Evolutionary conservation across 371 early-diverging fungal species (phyloP).

Genomic region (Mortierella sp.): DNA sequence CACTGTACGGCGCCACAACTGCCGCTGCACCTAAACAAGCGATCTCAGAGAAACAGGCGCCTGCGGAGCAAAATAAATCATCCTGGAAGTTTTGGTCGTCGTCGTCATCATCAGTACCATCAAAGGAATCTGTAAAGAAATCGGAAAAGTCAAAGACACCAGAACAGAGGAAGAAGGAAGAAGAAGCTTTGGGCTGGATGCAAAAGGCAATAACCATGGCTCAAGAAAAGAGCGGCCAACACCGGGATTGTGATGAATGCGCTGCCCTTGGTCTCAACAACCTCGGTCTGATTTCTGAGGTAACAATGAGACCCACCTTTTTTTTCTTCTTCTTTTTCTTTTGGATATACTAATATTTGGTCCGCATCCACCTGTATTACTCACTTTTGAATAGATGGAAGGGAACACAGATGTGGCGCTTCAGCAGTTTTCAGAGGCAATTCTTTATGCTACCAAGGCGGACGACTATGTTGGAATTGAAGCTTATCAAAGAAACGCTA

Average conservation of each 20-base stretch:
- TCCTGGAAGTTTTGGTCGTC: slow-evolving; percentile 52
- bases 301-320: slow-evolving; percentile 5
- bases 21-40: background rate
- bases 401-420: slow-evolving; percentile 32
- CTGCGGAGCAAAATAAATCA: slow-evolving; percentile 23
- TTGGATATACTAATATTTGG: too few species aligned
- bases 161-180: slow-evolving; percentile 30
- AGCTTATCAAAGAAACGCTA: slow-evolving; percentile 32
- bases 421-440: slow-evolving; percentile 38
- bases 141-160: background rate
- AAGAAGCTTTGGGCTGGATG: slow-evolving; percentile 53
- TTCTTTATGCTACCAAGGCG: slow-evolving; percentile 39
- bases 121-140: slow-evolving; percentile 1
- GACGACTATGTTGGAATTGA: slow-evolving; percentile 52
- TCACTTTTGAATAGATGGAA: slow-evolving; percentile 32
- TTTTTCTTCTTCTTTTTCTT: background rate
- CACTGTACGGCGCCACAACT: slow-evolving; percentile 36
- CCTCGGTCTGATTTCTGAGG: slow-evolving; percentile 47
- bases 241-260: slow-evolving; percentile 53
- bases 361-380: background rate
- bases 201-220: slow-evolving; percentile 50
- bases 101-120: slow-evolving; percentile 18
- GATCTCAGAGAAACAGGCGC: background rate
- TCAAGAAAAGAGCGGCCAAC: slow-evolving; percentile 38
- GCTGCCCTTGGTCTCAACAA: slow-evolving; percentile 45